phyloP scores from a whole-genome alignment of 2,329 filamentous ascomycete species.

The Arthrobotrys musiformis region DNA sequence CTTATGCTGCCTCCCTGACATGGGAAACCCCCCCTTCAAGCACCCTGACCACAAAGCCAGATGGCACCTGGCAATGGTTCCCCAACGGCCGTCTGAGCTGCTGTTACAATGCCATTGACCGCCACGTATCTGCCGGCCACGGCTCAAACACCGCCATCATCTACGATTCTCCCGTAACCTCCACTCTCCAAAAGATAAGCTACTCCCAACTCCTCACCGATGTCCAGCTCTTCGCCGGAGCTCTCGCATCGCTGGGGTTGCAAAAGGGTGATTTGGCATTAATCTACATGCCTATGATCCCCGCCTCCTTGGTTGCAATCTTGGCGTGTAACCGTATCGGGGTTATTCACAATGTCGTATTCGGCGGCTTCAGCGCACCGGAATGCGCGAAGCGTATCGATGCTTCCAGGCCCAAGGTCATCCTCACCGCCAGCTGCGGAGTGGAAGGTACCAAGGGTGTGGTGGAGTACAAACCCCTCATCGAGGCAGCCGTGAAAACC shows the following conservation, averaged over 20 bases:
- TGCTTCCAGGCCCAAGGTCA: constrained; percentile 76
- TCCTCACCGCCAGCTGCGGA: constrained; percentile 90
- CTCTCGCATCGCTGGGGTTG: constrained; percentile 83
- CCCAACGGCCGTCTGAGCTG: constrained; percentile 88
- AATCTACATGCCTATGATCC: constrained; percentile 98
- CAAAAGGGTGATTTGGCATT: constrained; percentile 85
- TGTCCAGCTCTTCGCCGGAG: constrained; percentile 83
- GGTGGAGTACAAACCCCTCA: constrained; percentile 78
- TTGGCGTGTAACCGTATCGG: constrained; percentile 83
- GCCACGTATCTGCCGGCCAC: constrained; percentile 83
- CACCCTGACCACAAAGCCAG: constrained; percentile 70
- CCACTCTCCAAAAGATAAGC: constrained; percentile 75
- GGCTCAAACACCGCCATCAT: constrained; percentile 80
- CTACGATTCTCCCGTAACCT: constrained; percentile 88
- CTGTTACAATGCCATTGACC: constrained; percentile 89
- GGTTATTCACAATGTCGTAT: constrained; percentile 90
- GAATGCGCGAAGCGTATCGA: constrained; percentile 90
- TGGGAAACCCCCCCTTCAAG: constrained; percentile 81
- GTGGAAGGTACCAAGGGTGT: constrained; percentile 78
- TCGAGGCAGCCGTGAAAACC: constrained; percentile 74
- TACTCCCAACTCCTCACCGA: constrained; percentile 81
- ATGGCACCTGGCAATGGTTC: constrained; percentile 86
- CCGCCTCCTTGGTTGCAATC: constrained; percentile 84
- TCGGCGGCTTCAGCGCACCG: constrained; percentile 85
- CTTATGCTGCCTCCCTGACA: constrained; percentile 77